phyloP scores from a whole-genome alignment of 345 rosid species.

The Gossypium anomalum region DNA sequence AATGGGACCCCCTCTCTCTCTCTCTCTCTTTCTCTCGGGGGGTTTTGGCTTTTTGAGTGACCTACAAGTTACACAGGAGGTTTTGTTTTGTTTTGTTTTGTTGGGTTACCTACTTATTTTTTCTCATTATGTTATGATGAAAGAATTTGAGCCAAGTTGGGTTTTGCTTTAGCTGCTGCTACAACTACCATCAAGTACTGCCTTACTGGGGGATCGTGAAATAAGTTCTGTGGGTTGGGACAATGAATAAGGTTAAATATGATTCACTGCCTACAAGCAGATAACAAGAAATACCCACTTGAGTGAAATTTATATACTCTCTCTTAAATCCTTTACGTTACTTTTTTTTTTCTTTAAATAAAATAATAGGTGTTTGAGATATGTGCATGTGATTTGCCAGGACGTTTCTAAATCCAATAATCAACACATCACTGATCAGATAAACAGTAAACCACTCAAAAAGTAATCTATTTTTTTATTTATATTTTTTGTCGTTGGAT shows the following conservation, averaged over 20 bases:
- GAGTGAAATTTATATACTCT: neutral
- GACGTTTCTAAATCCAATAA: neutral
- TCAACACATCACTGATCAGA: neutral
- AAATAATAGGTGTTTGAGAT: constrained; percentile 1
- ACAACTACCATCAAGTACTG: too few species aligned
- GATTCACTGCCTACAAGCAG: neutral
- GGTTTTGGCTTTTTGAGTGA: neutral
- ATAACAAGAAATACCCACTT: constrained; percentile 6
- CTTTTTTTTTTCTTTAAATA: too few species aligned
- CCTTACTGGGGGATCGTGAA: too few species aligned
- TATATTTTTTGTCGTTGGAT: too few species aligned
- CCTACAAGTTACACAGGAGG: neutral
- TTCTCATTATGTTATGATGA: neutral
- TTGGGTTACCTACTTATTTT: neutral
- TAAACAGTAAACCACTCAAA: neutral
- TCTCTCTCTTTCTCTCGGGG: constrained; percentile 2
- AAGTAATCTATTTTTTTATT: too few species aligned
- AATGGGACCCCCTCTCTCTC: constrained; percentile 25
- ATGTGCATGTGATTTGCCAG: constrained; percentile 22
- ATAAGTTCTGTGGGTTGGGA: constrained; percentile 15
- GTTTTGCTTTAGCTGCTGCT: neutral
- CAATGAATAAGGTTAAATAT: constrained; percentile 18
- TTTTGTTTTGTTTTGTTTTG: too few species aligned
- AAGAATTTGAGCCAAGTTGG: neutral
- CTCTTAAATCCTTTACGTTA: neutral